Percentiles rank a stretch among this genome's conserved stretches.
phyloP scores from a whole-genome alignment of 306 rosid genomes.

The Cicer arietinum region DNA sequence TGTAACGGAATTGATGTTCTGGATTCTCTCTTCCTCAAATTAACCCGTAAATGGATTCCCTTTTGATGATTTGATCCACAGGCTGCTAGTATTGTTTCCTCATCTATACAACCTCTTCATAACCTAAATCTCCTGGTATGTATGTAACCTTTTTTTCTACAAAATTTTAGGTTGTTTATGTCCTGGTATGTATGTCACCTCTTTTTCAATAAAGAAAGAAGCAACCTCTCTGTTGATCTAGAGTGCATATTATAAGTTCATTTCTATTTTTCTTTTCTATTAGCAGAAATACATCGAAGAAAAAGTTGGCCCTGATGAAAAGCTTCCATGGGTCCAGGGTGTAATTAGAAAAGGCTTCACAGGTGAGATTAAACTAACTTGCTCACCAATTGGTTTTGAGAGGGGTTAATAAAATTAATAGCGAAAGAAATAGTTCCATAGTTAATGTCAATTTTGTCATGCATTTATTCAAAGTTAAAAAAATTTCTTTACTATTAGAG shows the following conservation, averaged over 20 bases:
- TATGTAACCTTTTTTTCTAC: background rate
- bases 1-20: too few relatives aligned
- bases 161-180: background rate
- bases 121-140: slow-evolving; percentile 61
- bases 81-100: slow-evolving; percentile 73
- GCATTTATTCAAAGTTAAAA: slow-evolving; percentile 16
- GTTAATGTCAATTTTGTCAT: slow-evolving; percentile 6
- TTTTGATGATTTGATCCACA: slow-evolving; percentile 42
- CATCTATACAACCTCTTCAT: slow-evolving; percentile 84
- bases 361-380: slow-evolving; percentile 56
- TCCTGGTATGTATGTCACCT: background rate
- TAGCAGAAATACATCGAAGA: slow-evolving; percentile 75
- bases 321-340: slow-evolving; percentile 59
- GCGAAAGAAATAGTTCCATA: background rate
- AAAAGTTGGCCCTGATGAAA: slow-evolving; percentile 63
- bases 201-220: background rate
- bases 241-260: background rate
- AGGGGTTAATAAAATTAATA: background rate
- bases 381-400: background rate
- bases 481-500: background rate
- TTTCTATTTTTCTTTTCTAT: slow-evolving; percentile 36
- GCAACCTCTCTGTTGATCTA: slow-evolving; percentile 26
- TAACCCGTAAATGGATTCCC: background rate
- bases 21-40: slow-evolving; percentile 12
- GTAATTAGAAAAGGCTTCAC: slow-evolving; percentile 66